Conservation (phyloP, 805 yeast species). For the Candida odintsovae region DNA sequence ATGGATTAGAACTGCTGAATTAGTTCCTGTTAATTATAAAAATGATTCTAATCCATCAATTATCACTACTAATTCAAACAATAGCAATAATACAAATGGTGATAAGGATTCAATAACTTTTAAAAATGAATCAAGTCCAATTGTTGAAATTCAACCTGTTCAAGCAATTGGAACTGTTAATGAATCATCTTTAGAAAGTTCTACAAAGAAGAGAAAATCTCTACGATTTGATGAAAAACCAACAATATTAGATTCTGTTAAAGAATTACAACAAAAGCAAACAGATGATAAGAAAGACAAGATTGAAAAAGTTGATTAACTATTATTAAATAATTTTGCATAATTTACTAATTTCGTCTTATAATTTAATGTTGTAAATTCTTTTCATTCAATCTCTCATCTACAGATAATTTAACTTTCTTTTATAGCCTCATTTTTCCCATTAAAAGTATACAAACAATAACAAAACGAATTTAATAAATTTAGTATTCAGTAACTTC, state of each 20-base stretch:
- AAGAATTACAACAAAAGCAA: constrained; percentile 12
- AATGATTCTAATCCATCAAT: constrained; percentile 4
- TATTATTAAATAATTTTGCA: no score
- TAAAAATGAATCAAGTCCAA: constrained; percentile 11
- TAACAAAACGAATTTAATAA: constrained; percentile 1
- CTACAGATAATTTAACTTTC: background rate
- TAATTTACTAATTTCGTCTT: no score
- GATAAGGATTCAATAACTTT: background rate
- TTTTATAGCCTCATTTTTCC: constrained; percentile 10
- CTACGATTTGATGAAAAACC: constrained; percentile 40
- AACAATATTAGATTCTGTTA: constrained; percentile 20
- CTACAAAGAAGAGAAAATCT: constrained; percentile 32
- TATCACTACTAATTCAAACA: constrained; percentile 2
- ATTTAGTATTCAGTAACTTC: constrained; percentile 50
- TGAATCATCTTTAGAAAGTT: constrained; percentile 1
- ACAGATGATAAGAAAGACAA: constrained; percentile 5
- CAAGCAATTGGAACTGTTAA: constrained; percentile 16
- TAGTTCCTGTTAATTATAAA: constrained; percentile 37
- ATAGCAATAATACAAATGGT: background rate
- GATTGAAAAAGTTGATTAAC: background rate
- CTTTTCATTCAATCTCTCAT: no score
- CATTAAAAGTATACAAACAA: constrained; percentile 14
- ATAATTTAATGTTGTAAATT: no score
- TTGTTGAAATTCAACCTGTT: constrained; percentile 17
- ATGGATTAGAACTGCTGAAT: constrained; percentile 93